Evolutionary conservation across 306 rosid species (phyloP).

Genomic region (Prunus campanulata): DNA sequence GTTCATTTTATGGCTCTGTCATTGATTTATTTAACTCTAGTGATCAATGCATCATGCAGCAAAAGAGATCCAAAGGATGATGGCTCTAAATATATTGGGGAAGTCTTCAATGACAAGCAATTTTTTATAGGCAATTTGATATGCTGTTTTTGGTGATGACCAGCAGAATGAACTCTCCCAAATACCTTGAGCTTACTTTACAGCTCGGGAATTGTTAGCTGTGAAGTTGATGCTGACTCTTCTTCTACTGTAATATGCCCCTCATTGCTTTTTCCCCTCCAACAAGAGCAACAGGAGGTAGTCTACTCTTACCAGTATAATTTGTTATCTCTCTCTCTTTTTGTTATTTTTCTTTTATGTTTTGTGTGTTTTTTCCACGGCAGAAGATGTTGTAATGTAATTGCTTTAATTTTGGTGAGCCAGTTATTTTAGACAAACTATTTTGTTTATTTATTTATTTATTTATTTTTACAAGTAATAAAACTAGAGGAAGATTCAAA

Average conservation of each 20-base stretch:
- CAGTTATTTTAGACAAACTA: neutral
- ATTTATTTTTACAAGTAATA: no score
- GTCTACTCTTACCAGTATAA: neutral
- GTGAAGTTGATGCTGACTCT: neutral
- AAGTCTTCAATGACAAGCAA: conserved; percentile 17
- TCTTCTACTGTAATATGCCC: neutral
- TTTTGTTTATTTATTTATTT: no score
- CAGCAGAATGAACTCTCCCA: conserved; percentile 5
- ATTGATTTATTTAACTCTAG: neutral
- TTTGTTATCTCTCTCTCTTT: neutral
- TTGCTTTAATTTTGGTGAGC: neutral
- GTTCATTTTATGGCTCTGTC: no score
- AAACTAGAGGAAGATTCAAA: no score
- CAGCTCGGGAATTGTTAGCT: neutral
- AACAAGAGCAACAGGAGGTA: neutral
- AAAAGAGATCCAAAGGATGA: conserved; percentile 51
- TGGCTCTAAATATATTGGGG: conserved; percentile 36
- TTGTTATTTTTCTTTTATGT: neutral
- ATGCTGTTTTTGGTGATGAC: neutral
- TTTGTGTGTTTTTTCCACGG: neutral
- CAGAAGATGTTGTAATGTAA: neutral
- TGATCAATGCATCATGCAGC: conserved; percentile 28
- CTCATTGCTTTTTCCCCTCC: neutral
- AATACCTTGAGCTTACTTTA: neutral
- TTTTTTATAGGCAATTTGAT: neutral